These are phyloP conservation scores for Chalaropsis ovoidea DNA, from an alignment of 2,329 filamentous ascomycete species.

Conservation along the genomic window DNA sequence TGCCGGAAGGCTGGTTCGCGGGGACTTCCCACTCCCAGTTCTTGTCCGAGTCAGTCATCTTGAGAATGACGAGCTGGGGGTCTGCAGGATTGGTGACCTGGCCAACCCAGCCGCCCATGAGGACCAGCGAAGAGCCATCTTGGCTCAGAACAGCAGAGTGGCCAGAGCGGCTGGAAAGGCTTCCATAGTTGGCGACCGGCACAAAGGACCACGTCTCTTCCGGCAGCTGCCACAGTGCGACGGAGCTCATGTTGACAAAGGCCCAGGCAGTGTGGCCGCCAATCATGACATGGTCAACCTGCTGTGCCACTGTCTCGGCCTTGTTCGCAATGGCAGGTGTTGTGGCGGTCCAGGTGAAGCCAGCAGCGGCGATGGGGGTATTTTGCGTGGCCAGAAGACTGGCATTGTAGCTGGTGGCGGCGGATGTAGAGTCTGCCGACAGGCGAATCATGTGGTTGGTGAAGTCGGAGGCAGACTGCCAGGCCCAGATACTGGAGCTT, in stretches of 20 bases:
- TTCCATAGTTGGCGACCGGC: slow-evolving; percentile 31
- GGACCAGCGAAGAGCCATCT: slow-evolving; percentile 65
- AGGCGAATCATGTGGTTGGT: slow-evolving; percentile 67
- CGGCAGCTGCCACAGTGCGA: slow-evolving; percentile 77
- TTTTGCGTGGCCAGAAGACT: slow-evolving; percentile 35
- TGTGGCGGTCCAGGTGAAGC: slow-evolving; percentile 71
- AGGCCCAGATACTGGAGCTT: slow-evolving; percentile 38
- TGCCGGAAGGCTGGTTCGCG: slow-evolving; percentile 36
- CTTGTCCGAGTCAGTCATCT: slow-evolving; percentile 65
- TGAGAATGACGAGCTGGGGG: slow-evolving; percentile 69
- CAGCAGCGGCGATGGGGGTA: slow-evolving; percentile 56
- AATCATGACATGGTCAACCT: slow-evolving; percentile 68
- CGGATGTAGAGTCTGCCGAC: slow-evolving; percentile 32
- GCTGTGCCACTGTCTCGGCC: slow-evolving; percentile 55
- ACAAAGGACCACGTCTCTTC: slow-evolving; percentile 81
- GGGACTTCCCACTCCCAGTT: slow-evolving; percentile 65
- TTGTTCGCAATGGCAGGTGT: slow-evolving; percentile 59
- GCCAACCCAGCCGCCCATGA: slow-evolving; percentile 90
- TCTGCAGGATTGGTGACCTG: slow-evolving; percentile 63
- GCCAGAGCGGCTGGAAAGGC: slow-evolving; percentile 72
- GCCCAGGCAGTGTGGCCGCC: slow-evolving; percentile 75
- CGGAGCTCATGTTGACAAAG: slow-evolving; percentile 89
- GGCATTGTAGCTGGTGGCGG: slow-evolving; percentile 31
- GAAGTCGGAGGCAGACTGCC: slow-evolving; percentile 64
- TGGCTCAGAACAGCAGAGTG: slow-evolving; percentile 74